Percentiles rank a stretch among this genome's conserved stretches.
phyloP scores from a whole-genome alignment of 2,329 filamentous ascomycete genomes.

The Fusarium sp. region DNA sequence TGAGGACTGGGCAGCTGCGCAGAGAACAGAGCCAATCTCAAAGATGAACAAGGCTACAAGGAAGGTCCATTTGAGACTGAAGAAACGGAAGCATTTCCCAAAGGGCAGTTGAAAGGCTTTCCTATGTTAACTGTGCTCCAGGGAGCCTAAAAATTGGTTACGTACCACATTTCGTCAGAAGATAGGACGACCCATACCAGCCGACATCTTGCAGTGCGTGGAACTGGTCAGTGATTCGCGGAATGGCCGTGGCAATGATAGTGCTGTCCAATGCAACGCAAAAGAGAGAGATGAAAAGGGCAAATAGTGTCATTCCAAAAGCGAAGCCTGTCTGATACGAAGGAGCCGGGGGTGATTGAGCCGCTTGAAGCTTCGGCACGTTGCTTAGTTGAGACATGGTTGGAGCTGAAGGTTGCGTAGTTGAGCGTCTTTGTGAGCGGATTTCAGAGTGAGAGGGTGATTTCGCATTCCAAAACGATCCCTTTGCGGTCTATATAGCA shows the following conservation, averaged over 20 bases:
- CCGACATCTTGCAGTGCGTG: neutral
- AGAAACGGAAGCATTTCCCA: slow-evolving; percentile 46
- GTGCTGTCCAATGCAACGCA: neutral
- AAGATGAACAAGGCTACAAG: slow-evolving; percentile 58
- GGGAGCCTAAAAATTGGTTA: rapidly evolving
- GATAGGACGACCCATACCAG: neutral
- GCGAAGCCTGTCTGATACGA: neutral
- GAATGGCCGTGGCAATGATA: neutral
- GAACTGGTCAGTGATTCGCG: neutral
- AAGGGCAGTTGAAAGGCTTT: neutral
- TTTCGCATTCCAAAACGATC: too few species aligned
- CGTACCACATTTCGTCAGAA: neutral
- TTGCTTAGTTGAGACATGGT: neutral
- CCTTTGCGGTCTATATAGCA: neutral
- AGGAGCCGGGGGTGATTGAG: neutral
- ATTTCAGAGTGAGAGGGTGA: neutral
- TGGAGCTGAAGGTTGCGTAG: neutral
- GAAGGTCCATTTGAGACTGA: slow-evolving; percentile 55
- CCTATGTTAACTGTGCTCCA: neutral
- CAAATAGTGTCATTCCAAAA: neutral
- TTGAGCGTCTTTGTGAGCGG: neutral
- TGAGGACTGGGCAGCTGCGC: slow-evolving; percentile 13
- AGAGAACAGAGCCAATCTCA: slow-evolving; percentile 53
- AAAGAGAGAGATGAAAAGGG: neutral
- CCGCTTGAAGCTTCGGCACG: neutral